Percentiles rank a stretch among this genome's conserved stretches.
Evolutionary conservation across 768 basidiomycete genomes (phyloP).

Genomic region (Coprinellus micaceus): DNA sequence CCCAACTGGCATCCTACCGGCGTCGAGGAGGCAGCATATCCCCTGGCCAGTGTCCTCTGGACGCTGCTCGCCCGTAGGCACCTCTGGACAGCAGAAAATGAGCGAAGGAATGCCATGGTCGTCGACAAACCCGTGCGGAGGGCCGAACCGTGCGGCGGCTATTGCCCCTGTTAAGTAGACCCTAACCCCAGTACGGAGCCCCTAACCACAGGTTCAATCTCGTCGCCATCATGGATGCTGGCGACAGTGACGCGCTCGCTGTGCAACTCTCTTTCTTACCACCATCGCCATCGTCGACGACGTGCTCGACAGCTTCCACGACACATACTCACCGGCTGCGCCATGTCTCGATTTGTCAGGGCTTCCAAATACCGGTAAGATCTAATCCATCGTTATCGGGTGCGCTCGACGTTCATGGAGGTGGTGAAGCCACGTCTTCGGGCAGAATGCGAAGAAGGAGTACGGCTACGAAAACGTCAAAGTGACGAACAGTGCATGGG

Average conservation of each 20-base stretch:
- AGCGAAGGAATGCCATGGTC: constrained; percentile 17
- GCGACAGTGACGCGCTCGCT: neutral
- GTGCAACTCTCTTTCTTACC: too few species aligned
- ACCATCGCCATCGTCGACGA: constrained; percentile 6
- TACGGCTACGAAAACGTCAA: constrained; percentile 79
- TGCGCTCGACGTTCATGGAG: constrained; percentile 8
- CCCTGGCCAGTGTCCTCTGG: constrained; percentile 4
- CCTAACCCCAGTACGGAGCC: too few species aligned
- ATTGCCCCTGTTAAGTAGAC: too few species aligned
- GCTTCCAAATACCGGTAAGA: constrained; percentile 79
- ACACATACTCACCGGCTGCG: neutral
- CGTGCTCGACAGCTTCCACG: neutral
- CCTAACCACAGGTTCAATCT: too few species aligned
- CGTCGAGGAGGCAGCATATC: constrained; percentile 21
- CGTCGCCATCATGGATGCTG: neutral
- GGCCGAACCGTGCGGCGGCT: neutral
- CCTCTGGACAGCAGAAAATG: constrained; percentile 12
- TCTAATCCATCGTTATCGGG: constrained; percentile 13
- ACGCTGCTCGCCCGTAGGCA: neutral
- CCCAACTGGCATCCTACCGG: constrained; percentile 12
- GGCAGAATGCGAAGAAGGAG: constrained; percentile 83
- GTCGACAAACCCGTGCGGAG: neutral
- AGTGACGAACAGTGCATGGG: constrained; percentile 89
- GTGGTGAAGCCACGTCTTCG: constrained; percentile 78
- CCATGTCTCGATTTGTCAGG: constrained; percentile 86